Evolutionary conservation across 78 protist species (phyloP).

Genomic region (Guillardia theta): DNA sequence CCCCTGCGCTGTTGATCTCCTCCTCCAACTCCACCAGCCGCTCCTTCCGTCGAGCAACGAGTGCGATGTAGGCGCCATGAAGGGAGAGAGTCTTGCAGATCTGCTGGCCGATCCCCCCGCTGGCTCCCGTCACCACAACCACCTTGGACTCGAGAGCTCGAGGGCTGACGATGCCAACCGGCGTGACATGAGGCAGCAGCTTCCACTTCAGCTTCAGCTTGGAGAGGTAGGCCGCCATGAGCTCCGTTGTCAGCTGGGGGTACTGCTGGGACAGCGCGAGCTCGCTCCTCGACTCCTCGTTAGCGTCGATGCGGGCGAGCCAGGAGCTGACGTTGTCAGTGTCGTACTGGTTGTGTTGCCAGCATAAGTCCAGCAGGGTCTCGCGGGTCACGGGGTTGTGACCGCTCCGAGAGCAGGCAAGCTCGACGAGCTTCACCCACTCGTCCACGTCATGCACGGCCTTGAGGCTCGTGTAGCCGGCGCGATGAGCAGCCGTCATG

Average conservation of each 20-base stretch:
- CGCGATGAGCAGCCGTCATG: neutral
- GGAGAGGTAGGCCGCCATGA: neutral
- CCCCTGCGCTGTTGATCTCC: neutral
- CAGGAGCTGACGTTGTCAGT: neutral
- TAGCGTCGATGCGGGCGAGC: neutral
- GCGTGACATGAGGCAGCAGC: neutral
- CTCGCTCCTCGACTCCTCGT: neutral
- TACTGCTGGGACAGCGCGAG: neutral
- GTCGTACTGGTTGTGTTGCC: neutral
- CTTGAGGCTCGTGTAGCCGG: neutral
- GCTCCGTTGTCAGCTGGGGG: neutral
- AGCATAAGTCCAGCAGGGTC: neutral
- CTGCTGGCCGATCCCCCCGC: neutral
- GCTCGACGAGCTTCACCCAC: neutral
- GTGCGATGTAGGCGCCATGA: neutral
- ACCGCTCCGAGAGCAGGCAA: neutral
- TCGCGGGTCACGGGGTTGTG: neutral
- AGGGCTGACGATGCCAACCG: neutral
- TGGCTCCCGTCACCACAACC: neutral
- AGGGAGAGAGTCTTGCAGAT: neutral
- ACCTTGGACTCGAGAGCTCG: neutral
- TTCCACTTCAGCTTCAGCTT: neutral
- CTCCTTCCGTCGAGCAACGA: neutral
- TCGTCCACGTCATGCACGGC: neutral
- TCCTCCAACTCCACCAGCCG: neutral